Base-by-base conservation (phyloP, 2,329 filamentous ascomycete species). In the Chalaropsis ovoidea region DNA sequence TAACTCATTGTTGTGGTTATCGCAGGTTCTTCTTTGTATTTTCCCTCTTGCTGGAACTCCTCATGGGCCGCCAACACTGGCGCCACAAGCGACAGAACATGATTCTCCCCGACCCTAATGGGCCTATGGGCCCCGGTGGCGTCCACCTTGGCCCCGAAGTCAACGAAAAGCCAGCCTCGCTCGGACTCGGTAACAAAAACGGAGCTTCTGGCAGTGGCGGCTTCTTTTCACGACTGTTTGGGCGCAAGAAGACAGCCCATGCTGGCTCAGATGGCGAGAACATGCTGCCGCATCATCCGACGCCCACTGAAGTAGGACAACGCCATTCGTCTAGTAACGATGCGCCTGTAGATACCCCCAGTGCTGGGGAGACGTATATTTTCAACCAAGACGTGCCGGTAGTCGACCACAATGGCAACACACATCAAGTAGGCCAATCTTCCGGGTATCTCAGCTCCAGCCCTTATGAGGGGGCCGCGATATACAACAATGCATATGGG, bases 1-100 rank as follows among this genome's bases (percentile, higher is more conserved):
- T 17, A 35, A n/a, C n/a, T 43, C 35, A 13, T 58, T 65, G 22
- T 62, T 56, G 15, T 10, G 22, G n/a, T 11, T 52, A 47, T n/a
- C 6, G 15, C 15, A 89, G 85, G 61, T 74, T 89, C 77, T 85
- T 93, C 75, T 94, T 93, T 80, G 72, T 90, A 71, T 72, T 89
- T 72, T 89, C 88, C 62, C 84, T 88, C 63, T 73, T 86, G 67
- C 79, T 88, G 69, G 88, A 93, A 72, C 69, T 90, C 62, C 78
- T 81, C 62, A 82, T 93, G 58, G 82, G 82, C 70, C 84, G 86
- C 68, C 80, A 89, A 74, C 87, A 88, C 78, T 84, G 85, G 76
- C 86, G 85, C 71, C 86, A 89, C 76, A 89, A 88, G 78, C 83
- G 83, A 64, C 35, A 65, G 52, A 66, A 60, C 8, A 65, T 63